Percentiles rank a stretch among this genome's conserved stretches.
phyloP scores from a whole-genome alignment of 352 stramenopile genomes.

The Globisporangium cederbergense region DNA sequence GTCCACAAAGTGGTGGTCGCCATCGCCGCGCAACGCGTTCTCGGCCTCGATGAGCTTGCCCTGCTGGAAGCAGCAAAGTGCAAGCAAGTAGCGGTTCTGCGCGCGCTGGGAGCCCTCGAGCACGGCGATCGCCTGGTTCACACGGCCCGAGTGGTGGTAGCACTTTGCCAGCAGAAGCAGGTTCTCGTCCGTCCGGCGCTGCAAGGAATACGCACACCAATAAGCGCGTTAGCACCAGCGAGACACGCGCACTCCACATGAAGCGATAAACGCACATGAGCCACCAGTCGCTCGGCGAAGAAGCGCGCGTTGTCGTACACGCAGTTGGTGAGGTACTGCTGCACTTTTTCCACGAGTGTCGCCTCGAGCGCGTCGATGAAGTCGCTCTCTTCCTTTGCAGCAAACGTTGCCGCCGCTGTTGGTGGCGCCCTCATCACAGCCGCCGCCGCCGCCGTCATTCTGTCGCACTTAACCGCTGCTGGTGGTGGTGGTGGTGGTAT shows the following conservation, averaged over 20 bases:
- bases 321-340: constrained; percentile 47
- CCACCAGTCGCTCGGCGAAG: constrained; percentile 76
- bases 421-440: constrained; percentile 13
- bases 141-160: constrained; percentile 58
- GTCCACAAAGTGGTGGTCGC: constrained; percentile 20
- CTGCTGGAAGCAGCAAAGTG: constrained; percentile 72
- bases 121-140: constrained; percentile 49
- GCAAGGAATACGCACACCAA: constrained; percentile 6
- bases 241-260: background rate
- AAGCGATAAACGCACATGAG: constrained; percentile 42
- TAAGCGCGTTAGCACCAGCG: background rate
- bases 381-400: background rate
- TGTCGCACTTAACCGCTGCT: background rate
- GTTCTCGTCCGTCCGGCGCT: constrained; percentile 62
- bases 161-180: constrained; percentile 54
- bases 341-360: constrained; percentile 43
- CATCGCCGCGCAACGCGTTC: constrained; percentile 79
- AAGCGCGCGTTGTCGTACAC: constrained; percentile 74
- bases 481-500: too few species aligned
- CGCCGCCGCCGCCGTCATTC: constrained; percentile 3
- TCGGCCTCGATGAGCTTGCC: constrained; percentile 83
- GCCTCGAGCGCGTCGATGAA: constrained; percentile 37
- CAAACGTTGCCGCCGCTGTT: background rate
- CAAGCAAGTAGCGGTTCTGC: constrained; percentile 69
- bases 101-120: constrained; percentile 34